A percentile compares a stretch with the other conserved stretches of the same genome.
These are phyloP conservation scores for Salix dunnii DNA, from an alignment of 345 rosid genomes.

Conservation along the genomic window DNA sequence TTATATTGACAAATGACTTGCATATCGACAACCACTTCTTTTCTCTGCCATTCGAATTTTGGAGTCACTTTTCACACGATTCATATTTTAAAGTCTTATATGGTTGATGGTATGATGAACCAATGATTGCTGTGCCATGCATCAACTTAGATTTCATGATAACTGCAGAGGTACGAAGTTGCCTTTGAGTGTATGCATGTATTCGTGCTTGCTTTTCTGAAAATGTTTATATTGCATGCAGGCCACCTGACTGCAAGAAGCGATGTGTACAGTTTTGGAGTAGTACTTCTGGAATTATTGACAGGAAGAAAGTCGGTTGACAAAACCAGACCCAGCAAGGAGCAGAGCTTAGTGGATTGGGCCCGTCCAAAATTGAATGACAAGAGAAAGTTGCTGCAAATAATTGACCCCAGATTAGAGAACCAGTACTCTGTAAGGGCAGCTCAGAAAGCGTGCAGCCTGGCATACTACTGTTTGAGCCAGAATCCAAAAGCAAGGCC, in stretches of 20 bases:
- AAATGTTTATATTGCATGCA: constrained; percentile 30
- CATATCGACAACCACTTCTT: not conserved
- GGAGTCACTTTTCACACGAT: not conserved
- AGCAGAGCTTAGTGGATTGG: constrained; percentile 97
- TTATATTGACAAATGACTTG: not conserved
- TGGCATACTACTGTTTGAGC: constrained; percentile 90
- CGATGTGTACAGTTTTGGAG: constrained; percentile 95
- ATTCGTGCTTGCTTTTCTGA: constrained; percentile 1
- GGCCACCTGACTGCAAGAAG: constrained; percentile 97
- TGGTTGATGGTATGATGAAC: not conserved
- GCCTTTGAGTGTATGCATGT: not conserved
- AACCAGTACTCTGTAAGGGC: constrained; percentile 85
- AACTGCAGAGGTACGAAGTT: not conserved
- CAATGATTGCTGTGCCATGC: not conserved
- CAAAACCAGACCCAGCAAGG: constrained; percentile 91
- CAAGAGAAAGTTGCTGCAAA: constrained; percentile 79
- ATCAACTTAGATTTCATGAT: not conserved
- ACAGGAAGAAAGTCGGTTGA: constrained; percentile 93
- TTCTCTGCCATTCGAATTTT: not conserved
- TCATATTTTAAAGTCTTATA: not conserved
- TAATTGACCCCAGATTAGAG: constrained; percentile 87
- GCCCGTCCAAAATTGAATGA: constrained; percentile 93
- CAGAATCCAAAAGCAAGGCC: constrained; percentile 99
- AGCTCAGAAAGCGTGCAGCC: constrained; percentile 92
- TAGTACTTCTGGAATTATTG: constrained; percentile 86